Conservation (phyloP, 2,329 filamentous ascomycete species). For the Penicillium sp. region DNA sequence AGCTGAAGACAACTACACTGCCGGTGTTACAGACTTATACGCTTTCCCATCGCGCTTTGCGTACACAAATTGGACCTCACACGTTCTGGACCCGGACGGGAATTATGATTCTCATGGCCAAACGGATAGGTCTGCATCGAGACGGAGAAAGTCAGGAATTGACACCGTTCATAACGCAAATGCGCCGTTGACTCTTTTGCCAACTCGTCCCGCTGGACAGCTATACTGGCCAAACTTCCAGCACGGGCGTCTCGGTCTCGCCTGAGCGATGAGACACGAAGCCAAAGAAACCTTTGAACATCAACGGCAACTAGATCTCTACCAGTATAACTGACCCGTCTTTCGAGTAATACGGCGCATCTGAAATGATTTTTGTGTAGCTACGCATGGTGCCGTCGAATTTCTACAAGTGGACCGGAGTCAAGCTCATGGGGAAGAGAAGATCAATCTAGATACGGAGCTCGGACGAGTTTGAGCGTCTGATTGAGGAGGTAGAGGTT, state of each 20-base stretch:
- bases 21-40: conserved; percentile 13
- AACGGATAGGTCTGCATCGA: conserved; percentile 44
- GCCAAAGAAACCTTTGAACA: conserved; percentile 35
- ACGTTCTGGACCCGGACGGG: conserved; percentile 48
- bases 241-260: conserved; percentile 14
- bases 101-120: conserved; percentile 41
- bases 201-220: conserved; percentile 20
- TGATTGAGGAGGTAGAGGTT: conserved; percentile 28
- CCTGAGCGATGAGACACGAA: conserved; percentile 16
- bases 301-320: conserved; percentile 32
- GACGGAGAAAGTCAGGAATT: conserved; percentile 43
- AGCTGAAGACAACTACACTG: conserved; percentile 13
- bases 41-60: conserved; percentile 23
- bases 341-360: conserved; percentile 32
- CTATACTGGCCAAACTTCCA: conserved; percentile 25
- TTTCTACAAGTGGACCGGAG: conserved; percentile 14
- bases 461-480: conserved; percentile 7
- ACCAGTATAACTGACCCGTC: conserved; percentile 37
- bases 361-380: conserved; percentile 40
- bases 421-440: conserved; percentile 4
- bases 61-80: conserved; percentile 38
- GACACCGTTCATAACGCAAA: conserved; percentile 41
- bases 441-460: conserved; percentile 7
- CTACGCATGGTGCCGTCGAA: conserved; percentile 23
- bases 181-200: conserved; percentile 24